Evolutionary conservation across 306 rosid genomes (phyloP).

Genomic region (Prunus davidiana): DNA sequence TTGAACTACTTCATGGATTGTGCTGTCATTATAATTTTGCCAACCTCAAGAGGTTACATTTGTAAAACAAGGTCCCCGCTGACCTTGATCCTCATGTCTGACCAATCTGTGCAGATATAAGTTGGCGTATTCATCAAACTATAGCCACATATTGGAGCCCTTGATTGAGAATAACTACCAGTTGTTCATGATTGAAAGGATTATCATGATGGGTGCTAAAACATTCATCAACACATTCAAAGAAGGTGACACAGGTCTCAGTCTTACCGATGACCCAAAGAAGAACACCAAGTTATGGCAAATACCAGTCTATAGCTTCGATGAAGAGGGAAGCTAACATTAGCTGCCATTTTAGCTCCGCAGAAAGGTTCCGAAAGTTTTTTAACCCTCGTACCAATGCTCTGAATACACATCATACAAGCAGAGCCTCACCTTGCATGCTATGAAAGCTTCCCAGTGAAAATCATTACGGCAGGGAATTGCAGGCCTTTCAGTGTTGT

Average conservation of each 20-base stretch:
- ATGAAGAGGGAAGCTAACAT: slow-evolving; percentile 53
- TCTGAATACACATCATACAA: not conserved
- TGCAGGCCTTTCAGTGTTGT: not conserved
- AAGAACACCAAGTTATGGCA: slow-evolving; percentile 91
- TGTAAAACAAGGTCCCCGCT: not conserved
- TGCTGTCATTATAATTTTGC: not conserved
- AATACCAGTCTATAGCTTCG: slow-evolving; percentile 66
- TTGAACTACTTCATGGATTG: not conserved
- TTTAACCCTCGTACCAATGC: not conserved
- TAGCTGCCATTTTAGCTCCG: slow-evolving; percentile 29
- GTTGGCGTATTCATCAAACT: slow-evolving; percentile 75
- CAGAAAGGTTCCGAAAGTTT: not conserved
- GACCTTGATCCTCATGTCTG: slow-evolving; percentile 6
- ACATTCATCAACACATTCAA: slow-evolving; percentile 78
- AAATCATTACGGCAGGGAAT: not conserved
- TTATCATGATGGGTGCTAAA: slow-evolving; percentile 74
- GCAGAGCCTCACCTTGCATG: not conserved
- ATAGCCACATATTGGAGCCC: slow-evolving; percentile 63
- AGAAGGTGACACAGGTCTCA: slow-evolving; percentile 63
- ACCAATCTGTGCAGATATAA: slow-evolving; percentile 60
- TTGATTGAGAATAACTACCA: slow-evolving; percentile 74
- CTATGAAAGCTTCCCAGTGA: not conserved
- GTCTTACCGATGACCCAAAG: slow-evolving; percentile 91
- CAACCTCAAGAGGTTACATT: not conserved
- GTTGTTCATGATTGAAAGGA: slow-evolving; percentile 89